These are phyloP conservation scores for Auriculariales sp. DNA, from an alignment of 768 basidiomycete species.

Conservation along the genomic window DNA sequence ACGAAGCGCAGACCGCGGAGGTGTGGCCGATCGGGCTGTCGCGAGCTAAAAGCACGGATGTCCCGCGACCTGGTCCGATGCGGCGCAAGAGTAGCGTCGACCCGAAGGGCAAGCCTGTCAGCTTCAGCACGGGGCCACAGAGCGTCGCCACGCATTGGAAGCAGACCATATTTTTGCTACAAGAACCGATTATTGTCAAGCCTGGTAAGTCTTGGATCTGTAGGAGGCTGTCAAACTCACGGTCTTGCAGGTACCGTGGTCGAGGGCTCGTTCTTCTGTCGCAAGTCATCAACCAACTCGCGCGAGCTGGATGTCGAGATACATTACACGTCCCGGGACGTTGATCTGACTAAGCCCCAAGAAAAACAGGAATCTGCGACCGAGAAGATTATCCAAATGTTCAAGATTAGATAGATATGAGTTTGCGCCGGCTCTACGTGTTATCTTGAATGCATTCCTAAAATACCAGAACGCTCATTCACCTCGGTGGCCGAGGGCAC, in stretches of 20 bases:
- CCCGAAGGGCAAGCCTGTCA: constrained; percentile 29
- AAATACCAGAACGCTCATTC: too few relatives aligned
- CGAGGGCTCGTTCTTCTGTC: constrained; percentile 66
- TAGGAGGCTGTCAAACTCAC: background rate
- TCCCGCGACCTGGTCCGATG: constrained; percentile 44
- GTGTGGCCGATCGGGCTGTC: constrained; percentile 49
- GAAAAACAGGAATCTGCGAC: constrained; percentile 7
- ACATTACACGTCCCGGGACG: constrained; percentile 44
- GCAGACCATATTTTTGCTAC: constrained; percentile 79
- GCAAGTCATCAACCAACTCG: constrained; percentile 66
- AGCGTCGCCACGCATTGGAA: constrained; percentile 94
- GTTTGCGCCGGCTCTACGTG: too few relatives aligned
- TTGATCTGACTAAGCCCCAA: too few relatives aligned
- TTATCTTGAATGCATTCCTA: too few relatives aligned
- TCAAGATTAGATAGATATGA: constrained; percentile 59
- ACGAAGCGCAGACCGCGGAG: constrained; percentile 50
- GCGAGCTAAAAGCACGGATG: background rate
- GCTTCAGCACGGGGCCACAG: constrained; percentile 83
- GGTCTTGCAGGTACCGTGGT: constrained; percentile 47
- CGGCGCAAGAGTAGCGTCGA: constrained; percentile 43
- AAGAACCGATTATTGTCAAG: constrained; percentile 58
- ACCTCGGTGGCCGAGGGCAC: too few relatives aligned
- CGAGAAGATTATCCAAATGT: constrained; percentile 53
- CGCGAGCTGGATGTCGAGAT: constrained; percentile 88
- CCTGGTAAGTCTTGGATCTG: constrained; percentile 37